These are phyloP conservation scores for Candida insectorum DNA, from an alignment of 805 yeast genomes.

Conservation along the genomic window DNA sequence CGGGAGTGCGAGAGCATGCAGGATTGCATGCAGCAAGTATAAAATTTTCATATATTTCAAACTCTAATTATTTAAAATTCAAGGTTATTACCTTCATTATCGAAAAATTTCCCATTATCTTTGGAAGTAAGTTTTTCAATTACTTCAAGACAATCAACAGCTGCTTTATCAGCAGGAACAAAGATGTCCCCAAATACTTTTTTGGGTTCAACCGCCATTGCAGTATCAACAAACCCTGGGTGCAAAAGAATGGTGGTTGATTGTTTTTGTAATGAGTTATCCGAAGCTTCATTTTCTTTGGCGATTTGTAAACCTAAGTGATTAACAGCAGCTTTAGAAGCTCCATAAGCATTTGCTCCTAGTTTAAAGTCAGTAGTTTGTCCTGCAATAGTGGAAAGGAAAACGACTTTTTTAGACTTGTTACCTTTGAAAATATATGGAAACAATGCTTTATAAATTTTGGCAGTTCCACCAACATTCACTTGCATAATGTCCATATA, in stretches of 20 bases:
- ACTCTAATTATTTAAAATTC: too few relatives aligned
- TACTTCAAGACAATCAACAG: not conserved
- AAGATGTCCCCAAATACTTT: slow-evolving; percentile 1
- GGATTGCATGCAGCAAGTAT: too few relatives aligned
- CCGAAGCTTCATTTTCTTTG: slow-evolving; percentile 11
- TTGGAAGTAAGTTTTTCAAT: slow-evolving; percentile 3
- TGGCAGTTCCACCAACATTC: slow-evolving; percentile 11
- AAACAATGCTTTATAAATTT: slow-evolving; percentile 8
- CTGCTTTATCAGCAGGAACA: slow-evolving; percentile 3
- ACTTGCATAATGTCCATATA: slow-evolving; percentile 2
- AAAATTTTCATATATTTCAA: too few relatives aligned
- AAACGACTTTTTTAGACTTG: slow-evolving; percentile 15
- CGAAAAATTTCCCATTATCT: slow-evolving; percentile 6
- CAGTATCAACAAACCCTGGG: slow-evolving; percentile 37
- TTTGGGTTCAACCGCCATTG: slow-evolving; percentile 21
- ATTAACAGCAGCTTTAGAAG: slow-evolving; percentile 37
- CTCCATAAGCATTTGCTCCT: slow-evolving; percentile 21
- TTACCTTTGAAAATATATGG: slow-evolving; percentile 9
- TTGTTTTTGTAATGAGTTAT: slow-evolving; percentile 17
- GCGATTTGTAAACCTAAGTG: slow-evolving; percentile 23
- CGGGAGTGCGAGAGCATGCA: too few relatives aligned
- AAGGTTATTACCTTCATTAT: slow-evolving; percentile 4
- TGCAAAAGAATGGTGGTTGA: slow-evolving; percentile 13
- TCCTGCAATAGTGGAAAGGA: slow-evolving; percentile 18
- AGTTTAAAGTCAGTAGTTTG: not conserved